Base-by-base conservation (phyloP, 805 yeast species). In the Kazachstania bromeliacearum region DNA sequence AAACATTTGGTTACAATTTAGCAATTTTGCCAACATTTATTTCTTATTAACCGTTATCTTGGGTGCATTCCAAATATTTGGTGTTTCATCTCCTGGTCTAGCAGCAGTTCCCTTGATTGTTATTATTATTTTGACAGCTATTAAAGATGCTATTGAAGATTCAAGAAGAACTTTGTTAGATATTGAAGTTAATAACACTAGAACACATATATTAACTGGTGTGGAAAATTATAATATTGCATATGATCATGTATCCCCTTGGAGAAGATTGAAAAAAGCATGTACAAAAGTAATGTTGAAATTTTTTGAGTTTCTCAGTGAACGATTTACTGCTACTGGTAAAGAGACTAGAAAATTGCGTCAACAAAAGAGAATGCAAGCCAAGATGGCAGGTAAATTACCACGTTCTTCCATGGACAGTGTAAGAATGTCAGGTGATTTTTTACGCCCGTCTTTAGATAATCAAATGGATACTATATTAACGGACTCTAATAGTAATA, bases 21-120 rank as follows among this genome's bases (percentile, higher is more conserved):
- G 72, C 46, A 92, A 89, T 57, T 74, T 88, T 43, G 98, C 98
- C 30, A 89, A 89, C 60, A 65, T 85, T 34, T 89, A 87, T 64
- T 89, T 89, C 68, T 63, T 89, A 49, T 63, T 77, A 22, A 66
- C 85, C 62, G 78, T 79, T 50, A 78, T 89, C 45, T 60, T 89
- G 41, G 95, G 96, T 41, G 82, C 65, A 20, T 80, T 82, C 53
- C 66, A 68, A 34, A 77, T 83, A 23, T 83, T 83, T 55, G 94
- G 94, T 53, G 94, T 83, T 18, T 79, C 88, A 4, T 73, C 69
- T 42, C 92, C 94, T 0, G 84, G 75, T 2, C 54, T 83, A 34
- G 71, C 82, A 2, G 77, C 83, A 4, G 89, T 80, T 18, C 94
- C 94, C 1, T 66, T 83, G 55, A 77, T 82, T 57, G 89, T 79